These are phyloP conservation scores for Dichotomopilus funicola DNA, from an alignment of 2,329 filamentous ascomycete species.

Conservation along the genomic window DNA sequence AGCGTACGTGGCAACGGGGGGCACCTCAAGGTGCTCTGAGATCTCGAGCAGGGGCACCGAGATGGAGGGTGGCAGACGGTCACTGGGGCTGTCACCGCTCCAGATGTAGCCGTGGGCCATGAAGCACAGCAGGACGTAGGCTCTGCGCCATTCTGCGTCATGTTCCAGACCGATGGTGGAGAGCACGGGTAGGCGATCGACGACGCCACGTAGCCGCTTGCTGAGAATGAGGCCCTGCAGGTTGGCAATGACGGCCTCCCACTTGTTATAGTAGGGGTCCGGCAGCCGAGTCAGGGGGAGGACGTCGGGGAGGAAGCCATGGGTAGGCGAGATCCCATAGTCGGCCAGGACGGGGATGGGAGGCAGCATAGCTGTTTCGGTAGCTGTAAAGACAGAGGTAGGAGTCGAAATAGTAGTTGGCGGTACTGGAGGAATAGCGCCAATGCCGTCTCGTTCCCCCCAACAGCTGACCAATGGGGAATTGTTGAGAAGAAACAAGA, in stretches of 20 bases:
- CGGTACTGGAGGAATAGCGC: background rate
- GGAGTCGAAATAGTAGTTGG: too few species aligned
- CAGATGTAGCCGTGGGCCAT: conserved; percentile 95
- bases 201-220: conserved; percentile 70
- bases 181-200: conserved; percentile 76
- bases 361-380: conserved; percentile 43
- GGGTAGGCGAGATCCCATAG: conserved; percentile 70
- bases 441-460: background rate
- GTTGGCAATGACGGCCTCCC: conserved; percentile 82
- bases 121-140: conserved; percentile 84
- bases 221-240: conserved; percentile 82
- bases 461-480: too few species aligned
- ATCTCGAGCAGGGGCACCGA: conserved; percentile 76
- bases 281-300: conserved; percentile 73
- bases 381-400: background rate
- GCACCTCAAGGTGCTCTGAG: conserved; percentile 73
- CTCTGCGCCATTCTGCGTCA: conserved; percentile 86
- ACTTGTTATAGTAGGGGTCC: conserved; percentile 88
- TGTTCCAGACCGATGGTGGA: conserved; percentile 75
- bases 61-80: conserved; percentile 72
- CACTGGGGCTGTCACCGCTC: conserved; percentile 78
- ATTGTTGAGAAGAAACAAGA: too few species aligned
- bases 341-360: conserved; percentile 60
- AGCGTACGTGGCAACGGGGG: conserved; percentile 89
- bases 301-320: conserved; percentile 83